Conservation (phyloP, 2,329 filamentous ascomycete genomes). For the Alternaria sp. region DNA sequence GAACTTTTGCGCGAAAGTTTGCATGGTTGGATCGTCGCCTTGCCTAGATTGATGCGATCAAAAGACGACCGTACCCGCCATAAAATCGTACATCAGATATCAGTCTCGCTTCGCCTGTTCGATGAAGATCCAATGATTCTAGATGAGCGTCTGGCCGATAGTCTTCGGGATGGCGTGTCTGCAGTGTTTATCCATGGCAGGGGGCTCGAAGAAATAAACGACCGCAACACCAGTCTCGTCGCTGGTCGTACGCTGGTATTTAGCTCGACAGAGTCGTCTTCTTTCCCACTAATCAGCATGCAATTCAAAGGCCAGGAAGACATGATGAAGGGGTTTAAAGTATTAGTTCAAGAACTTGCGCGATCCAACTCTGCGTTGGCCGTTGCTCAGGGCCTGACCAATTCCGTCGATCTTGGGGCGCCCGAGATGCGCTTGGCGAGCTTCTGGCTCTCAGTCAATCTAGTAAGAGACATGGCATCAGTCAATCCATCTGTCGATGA, state of each 20-base stretch:
- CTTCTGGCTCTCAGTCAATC: constrained; percentile 80
- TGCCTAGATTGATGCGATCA: constrained; percentile 82
- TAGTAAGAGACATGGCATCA: constrained; percentile 66
- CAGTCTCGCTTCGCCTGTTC: constrained; percentile 72
- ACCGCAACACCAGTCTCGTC: constrained; percentile 4
- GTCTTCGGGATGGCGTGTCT: constrained; percentile 75
- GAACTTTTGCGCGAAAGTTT: constrained; percentile 73
- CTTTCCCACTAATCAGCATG: constrained; percentile 66
- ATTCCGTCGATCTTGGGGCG: constrained; percentile 64
- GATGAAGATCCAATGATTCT: constrained; percentile 68
- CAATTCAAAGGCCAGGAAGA: constrained; percentile 68
- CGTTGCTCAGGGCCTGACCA: constrained; percentile 70
- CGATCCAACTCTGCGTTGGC: constrained; percentile 51
- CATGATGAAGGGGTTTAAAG: constrained; percentile 67
- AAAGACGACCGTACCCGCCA: constrained; percentile 81
- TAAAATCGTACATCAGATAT: constrained; percentile 75
- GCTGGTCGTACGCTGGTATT: constrained; percentile 25
- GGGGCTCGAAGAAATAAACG: constrained; percentile 26
- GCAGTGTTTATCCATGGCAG: constrained; percentile 53
- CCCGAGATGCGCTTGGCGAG: constrained; percentile 69
- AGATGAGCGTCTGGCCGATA: constrained; percentile 69
- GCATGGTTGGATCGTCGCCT: constrained; percentile 79
- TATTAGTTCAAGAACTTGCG: constrained; percentile 64
- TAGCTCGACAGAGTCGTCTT: constrained; percentile 24
- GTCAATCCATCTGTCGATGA: constrained; percentile 65